phyloP scores from a whole-genome alignment of 2,329 filamentous ascomycete species.

The Epichloe baconii region DNA sequence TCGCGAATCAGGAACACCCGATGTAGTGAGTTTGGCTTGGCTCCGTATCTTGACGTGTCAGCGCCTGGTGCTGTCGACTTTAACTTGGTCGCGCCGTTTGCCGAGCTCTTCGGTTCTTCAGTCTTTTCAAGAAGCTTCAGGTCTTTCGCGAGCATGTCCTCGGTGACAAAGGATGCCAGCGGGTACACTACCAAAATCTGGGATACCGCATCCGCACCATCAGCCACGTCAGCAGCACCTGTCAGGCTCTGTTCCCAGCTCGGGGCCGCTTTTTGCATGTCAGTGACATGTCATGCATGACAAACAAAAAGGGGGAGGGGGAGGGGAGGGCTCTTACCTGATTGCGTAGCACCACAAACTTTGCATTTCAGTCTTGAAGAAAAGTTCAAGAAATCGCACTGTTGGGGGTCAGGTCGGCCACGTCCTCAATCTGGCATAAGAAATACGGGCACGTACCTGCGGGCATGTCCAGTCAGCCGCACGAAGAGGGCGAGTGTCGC shows the following conservation, averaged over 20 bases:
- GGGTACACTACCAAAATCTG: constrained; percentile 67
- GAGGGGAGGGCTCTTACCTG: constrained; percentile 12
- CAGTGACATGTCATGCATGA: background rate
- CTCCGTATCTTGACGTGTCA: constrained; percentile 50
- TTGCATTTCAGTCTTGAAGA: constrained; percentile 25
- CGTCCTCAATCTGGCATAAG: background rate
- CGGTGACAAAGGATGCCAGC: constrained; percentile 55
- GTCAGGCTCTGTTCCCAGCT: constrained; percentile 27
- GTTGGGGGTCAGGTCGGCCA: background rate
- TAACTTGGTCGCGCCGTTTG: constrained; percentile 38
- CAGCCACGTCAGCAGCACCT: constrained; percentile 35
- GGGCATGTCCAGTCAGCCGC: constrained; percentile 23
- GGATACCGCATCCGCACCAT: constrained; percentile 44
- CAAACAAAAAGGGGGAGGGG: too few relatives aligned
- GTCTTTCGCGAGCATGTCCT: constrained; percentile 59
- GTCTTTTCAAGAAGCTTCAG: constrained; percentile 61
- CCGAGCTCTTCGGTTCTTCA: constrained; percentile 28
- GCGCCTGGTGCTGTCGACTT: constrained; percentile 44
- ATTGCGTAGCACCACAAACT: constrained; percentile 20
- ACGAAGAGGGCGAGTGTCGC: constrained; percentile 14
- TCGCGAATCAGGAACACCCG: constrained; percentile 69
- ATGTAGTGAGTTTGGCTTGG: constrained; percentile 59
- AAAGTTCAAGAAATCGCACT: constrained; percentile 28
- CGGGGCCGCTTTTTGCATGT: constrained; percentile 6
- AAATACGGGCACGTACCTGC: constrained; percentile 13